Evolutionary conservation across 768 basidiomycete genomes (phyloP).

Genomic region (Tricholoma sp.): DNA sequence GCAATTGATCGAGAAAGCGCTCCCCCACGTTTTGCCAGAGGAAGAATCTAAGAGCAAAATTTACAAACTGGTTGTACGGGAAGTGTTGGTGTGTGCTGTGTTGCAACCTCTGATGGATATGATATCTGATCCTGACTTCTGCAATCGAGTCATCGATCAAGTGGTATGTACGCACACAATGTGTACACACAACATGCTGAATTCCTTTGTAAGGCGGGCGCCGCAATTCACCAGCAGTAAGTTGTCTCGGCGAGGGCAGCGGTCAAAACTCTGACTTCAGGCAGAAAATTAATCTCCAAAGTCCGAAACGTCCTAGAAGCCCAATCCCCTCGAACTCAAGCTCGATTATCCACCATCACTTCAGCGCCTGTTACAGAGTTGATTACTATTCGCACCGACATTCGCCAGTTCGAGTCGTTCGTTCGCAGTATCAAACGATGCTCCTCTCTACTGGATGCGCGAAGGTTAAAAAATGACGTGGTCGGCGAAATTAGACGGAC

Average conservation of each 20-base stretch:
- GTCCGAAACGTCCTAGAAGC: constrained; percentile 81
- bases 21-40: constrained; percentile 72
- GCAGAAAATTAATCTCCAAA: constrained; percentile 79
- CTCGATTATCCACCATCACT: constrained; percentile 32
- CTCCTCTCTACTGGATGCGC: constrained; percentile 82
- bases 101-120: constrained; percentile 88
- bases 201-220: constrained; percentile 35
- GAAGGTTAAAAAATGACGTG: constrained; percentile 87
- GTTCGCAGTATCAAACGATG: constrained; percentile 77
- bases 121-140: constrained; percentile 93
- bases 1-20: constrained; percentile 59
- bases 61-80: constrained; percentile 68
- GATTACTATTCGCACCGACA: constrained; percentile 78
- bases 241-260: constrained; percentile 2
- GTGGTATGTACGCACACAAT: constrained; percentile 50
- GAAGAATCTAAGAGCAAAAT: constrained; percentile 67
- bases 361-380: constrained; percentile 43
- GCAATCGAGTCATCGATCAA: constrained; percentile 91
- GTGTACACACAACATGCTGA: not conserved
- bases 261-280: constrained; percentile 6
- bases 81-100: constrained; percentile 78
- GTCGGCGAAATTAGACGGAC: constrained; percentile 87
- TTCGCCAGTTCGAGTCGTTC: constrained; percentile 87
- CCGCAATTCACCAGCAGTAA: constrained; percentile 48
- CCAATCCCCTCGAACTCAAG: constrained; percentile 57